phyloP scores from a whole-genome alignment of 2,329 filamentous ascomycete genomes.

The Fusarium abutilonis region DNA sequence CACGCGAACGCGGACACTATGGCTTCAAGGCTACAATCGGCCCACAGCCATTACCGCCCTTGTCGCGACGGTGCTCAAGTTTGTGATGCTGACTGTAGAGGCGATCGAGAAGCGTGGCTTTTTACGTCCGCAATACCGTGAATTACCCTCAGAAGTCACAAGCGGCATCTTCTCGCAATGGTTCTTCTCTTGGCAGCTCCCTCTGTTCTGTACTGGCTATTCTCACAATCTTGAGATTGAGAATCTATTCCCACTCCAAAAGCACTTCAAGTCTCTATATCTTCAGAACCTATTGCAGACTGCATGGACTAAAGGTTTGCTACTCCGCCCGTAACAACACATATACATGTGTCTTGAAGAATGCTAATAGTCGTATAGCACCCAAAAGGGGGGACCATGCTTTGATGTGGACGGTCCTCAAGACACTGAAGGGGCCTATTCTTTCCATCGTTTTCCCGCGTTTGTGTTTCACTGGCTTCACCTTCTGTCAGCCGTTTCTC shows the following conservation, averaged over 20 bases:
- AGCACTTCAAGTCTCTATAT: conserved; percentile 30
- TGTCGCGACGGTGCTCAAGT: conserved; percentile 22
- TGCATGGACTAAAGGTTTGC: conserved; percentile 21
- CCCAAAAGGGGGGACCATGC: conserved; percentile 5
- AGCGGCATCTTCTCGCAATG: conserved; percentile 26
- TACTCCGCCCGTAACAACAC: background rate
- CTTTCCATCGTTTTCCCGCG: conserved; percentile 26
- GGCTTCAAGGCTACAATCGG: conserved; percentile 29
- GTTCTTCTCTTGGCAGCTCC: conserved; percentile 34
- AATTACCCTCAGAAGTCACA: conserved; percentile 15
- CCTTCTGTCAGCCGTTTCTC: conserved; percentile 36
- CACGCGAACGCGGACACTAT: conserved; percentile 27
- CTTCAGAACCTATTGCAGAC: conserved; percentile 21
- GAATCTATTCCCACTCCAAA: conserved; percentile 20
- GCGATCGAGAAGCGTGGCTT: conserved; percentile 24
- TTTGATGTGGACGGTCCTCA: conserved; percentile 15
- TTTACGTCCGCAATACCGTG: conserved; percentile 19
- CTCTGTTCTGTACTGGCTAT: conserved; percentile 30
- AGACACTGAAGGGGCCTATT: conserved; percentile 16
- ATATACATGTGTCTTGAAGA: background rate
- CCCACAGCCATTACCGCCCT: conserved; percentile 13
- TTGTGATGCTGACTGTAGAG: conserved; percentile 17
- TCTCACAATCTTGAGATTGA: conserved; percentile 21
- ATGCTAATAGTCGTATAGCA: conserved; percentile 13
- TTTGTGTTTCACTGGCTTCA: conserved; percentile 34